Evolutionary conservation across 2,329 filamentous ascomycete genomes (phyloP).

Genomic region (Diaporthe longicolla): DNA sequence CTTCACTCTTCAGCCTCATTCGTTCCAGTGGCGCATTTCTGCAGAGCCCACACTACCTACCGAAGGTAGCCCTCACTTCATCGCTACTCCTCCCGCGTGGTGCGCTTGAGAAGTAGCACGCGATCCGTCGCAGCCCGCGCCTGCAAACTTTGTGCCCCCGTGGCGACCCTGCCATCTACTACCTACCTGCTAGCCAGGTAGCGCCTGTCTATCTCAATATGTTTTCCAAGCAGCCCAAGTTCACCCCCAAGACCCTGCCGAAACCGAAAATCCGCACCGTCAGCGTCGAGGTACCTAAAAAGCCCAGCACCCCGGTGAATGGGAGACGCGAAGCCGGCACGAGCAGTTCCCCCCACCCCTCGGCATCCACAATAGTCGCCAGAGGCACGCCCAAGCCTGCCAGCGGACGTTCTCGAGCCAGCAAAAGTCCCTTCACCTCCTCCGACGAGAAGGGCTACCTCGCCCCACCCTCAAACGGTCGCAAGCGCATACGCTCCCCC

Average conservation of each 20-base stretch:
- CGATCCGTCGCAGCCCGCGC: conserved; percentile 25
- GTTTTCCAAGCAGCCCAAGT: conserved; percentile 41
- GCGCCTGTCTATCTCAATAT: conserved; percentile 15
- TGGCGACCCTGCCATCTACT: background rate
- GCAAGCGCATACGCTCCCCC: conserved; percentile 55
- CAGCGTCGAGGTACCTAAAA: conserved; percentile 36
- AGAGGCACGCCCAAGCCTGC: conserved; percentile 28
- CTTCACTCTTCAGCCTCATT: background rate
- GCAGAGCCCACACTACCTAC: background rate
- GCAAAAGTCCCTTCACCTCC: conserved; percentile 41
- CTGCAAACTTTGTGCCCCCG: background rate
- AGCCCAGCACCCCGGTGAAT: conserved; percentile 38
- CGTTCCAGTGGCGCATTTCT: background rate
- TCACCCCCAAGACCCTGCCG: conserved; percentile 37
- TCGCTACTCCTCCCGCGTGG: conserved; percentile 22
- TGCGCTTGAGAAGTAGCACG: conserved; percentile 21
- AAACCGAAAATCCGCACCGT: conserved; percentile 41
- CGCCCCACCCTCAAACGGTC: conserved; percentile 34
- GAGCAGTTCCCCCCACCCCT: conserved; percentile 34
- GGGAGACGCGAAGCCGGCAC: conserved; percentile 24
- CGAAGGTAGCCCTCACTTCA: background rate
- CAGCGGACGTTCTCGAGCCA: conserved; percentile 33
- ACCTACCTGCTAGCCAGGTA: conserved; percentile 24
- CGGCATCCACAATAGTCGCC: conserved; percentile 12
- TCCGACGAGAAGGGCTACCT: conserved; percentile 39